Evolutionary conservation across 176 grass and related monocot species (phyloP).

Genomic region (Pontederia crassipes): DNA sequence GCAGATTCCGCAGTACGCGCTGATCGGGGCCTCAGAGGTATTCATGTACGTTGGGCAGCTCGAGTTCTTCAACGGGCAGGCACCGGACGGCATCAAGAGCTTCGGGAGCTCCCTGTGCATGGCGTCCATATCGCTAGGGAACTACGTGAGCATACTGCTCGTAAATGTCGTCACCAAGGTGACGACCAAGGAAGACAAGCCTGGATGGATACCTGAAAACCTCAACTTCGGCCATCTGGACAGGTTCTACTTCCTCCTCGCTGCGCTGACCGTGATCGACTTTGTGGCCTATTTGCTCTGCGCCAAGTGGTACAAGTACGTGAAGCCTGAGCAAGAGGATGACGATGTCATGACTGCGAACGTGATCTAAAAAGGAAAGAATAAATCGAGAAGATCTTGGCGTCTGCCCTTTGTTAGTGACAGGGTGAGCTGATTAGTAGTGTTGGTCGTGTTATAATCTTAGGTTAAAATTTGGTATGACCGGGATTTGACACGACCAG

Average conservation of each 20-base stretch:
- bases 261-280: slow-evolving; percentile 42
- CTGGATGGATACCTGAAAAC: slow-evolving; percentile 69
- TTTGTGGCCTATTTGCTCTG: slow-evolving; percentile 48
- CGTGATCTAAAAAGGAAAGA: no score
- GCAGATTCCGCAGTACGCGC: slow-evolving; percentile 69
- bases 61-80: slow-evolving; percentile 9
- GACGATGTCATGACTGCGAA: background rate
- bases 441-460: no score
- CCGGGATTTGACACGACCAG: no score
- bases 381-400: no score
- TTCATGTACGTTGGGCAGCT: slow-evolving; percentile 27
- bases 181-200: slow-evolving; percentile 27
- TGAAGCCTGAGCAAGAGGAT: slow-evolving; percentile 34
- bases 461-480: no score
- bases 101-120: slow-evolving; percentile 80
- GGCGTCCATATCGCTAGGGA: slow-evolving; percentile 86
- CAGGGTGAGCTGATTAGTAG: no score
- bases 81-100: slow-evolving; percentile 81
- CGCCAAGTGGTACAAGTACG: slow-evolving; percentile 65
- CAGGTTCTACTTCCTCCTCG: slow-evolving; percentile 84
- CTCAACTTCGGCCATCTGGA: slow-evolving; percentile 79
- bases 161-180: slow-evolving; percentile 44
- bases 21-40: slow-evolving; percentile 77
- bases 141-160: slow-evolving; percentile 82
- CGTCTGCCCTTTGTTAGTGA: no score